A percentile compares a stretch with the other conserved stretches of the same genome.
These are phyloP conservation scores for Astrothelium macrocarpum DNA, from an alignment of 495 filamentous ascomycete genomes.

Conservation along the genomic window DNA sequence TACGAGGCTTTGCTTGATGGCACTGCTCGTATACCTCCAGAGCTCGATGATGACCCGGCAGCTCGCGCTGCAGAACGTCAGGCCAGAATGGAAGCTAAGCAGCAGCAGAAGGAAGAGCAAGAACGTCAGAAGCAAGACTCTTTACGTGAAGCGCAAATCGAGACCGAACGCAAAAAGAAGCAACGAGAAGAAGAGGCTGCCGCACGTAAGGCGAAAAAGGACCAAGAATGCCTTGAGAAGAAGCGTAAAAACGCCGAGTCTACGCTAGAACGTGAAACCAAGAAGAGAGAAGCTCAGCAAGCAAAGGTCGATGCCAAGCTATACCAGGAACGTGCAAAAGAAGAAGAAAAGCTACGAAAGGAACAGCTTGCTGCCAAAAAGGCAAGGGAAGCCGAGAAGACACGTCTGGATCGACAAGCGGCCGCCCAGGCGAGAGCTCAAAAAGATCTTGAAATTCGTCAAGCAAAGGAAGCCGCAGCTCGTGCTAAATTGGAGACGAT, in stretches of 20 bases:
- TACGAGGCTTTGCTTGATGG: constrained; percentile 23
- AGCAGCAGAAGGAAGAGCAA: constrained; percentile 7
- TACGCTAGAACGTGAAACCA: neutral
- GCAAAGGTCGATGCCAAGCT: constrained; percentile 7
- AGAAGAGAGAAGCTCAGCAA: constrained; percentile 5
- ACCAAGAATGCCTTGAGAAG: constrained; percentile 5
- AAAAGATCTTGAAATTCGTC: neutral
- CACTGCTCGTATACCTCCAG: constrained; percentile 24
- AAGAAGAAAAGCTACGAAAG: constrained; percentile 9
- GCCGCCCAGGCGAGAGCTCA: neutral
- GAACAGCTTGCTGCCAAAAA: constrained; percentile 1
- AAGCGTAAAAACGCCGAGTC: neutral
- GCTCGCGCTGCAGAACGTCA: constrained; percentile 20
- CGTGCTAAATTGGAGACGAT: constrained; percentile 6
- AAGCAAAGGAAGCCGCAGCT: constrained; percentile 5
- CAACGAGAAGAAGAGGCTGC: constrained; percentile 28
- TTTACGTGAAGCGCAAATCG: neutral
- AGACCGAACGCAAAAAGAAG: constrained; percentile 13
- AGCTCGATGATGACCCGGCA: constrained; percentile 23
- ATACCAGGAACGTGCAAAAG: neutral
- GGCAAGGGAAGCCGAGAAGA: neutral
- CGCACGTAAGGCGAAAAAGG: constrained; percentile 69
- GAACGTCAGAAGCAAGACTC: neutral
- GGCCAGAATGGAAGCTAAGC: constrained; percentile 13
- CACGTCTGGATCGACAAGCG: neutral